Percentiles rank a stretch among this genome's conserved stretches.
Conservation (phyloP, 768 basidiomycete genomes). For the Termitomyces sp. region DNA sequence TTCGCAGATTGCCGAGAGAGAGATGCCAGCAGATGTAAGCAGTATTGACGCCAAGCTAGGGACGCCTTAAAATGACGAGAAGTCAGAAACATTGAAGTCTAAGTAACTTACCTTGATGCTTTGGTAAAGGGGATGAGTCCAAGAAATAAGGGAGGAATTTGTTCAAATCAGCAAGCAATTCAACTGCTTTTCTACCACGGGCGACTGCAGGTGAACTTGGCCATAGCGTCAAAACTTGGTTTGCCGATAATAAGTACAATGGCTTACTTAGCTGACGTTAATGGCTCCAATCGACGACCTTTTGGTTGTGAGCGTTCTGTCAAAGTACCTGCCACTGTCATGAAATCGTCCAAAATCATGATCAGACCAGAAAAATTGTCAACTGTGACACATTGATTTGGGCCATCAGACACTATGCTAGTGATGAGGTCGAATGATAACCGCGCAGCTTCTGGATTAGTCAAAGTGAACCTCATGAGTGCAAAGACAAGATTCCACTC, state of each 20-base stretch:
- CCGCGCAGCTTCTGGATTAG: constrained; percentile 83
- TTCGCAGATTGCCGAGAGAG: constrained; percentile 81
- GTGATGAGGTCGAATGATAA: constrained; percentile 77
- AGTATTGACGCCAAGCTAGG: constrained; percentile 73
- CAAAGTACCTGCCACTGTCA: constrained; percentile 57
- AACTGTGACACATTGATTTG: constrained; percentile 50
- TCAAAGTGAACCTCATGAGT: constrained; percentile 77
- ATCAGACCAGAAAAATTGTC: constrained; percentile 84
- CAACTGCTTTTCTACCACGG: constrained; percentile 78
- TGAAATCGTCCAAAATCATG: constrained; percentile 83
- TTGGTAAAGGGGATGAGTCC: constrained; percentile 36
- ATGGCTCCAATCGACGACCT: constrained; percentile 43
- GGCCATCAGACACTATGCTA: constrained; percentile 56
- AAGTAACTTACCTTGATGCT: constrained; percentile 31
- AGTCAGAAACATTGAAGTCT: background rate
- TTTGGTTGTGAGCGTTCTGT: constrained; percentile 53
- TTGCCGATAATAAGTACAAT: background rate
- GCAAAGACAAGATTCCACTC: constrained; percentile 96
- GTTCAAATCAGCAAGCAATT: constrained; percentile 71
- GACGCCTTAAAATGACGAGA: constrained; percentile 1
- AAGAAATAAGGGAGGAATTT: constrained; percentile 57
- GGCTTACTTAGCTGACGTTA: constrained; percentile 46
- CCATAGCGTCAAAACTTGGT: background rate
- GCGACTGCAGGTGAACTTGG: constrained; percentile 69
- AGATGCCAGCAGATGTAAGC: constrained; percentile 66